phyloP scores from a whole-genome alignment of 352 stramenopile species.

The Phytophthora aleatoria region DNA sequence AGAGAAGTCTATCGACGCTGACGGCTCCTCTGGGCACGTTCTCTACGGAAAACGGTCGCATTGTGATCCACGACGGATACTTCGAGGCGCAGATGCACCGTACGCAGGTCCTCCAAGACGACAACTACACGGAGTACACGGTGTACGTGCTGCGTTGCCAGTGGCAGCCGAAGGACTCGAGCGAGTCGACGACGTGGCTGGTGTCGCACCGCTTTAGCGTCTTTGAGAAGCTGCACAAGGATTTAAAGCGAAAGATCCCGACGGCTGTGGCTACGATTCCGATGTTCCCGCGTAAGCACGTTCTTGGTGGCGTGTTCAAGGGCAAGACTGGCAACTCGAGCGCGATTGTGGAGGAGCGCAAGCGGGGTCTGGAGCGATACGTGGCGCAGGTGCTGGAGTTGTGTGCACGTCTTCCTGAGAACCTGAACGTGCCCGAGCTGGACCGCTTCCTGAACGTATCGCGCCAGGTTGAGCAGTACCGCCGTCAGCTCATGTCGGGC shows the following conservation, averaged over 20 bases:
- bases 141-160: slow-evolving; percentile 88
- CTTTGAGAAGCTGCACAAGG: slow-evolving; percentile 44
- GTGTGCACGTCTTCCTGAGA: slow-evolving; percentile 79
- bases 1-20: slow-evolving; percentile 62
- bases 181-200: slow-evolving; percentile 38
- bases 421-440: slow-evolving; percentile 82
- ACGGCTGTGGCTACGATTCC: slow-evolving; percentile 43
- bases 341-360: slow-evolving; percentile 86
- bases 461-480: slow-evolving; percentile 85
- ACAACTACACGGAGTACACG: slow-evolving; percentile 91
- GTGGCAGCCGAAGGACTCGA: slow-evolving; percentile 71
- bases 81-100: slow-evolving; percentile 87
- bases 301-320: slow-evolving; percentile 82
- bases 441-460: slow-evolving; percentile 89
- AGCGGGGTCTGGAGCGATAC: slow-evolving; percentile 82
- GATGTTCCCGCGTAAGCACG: slow-evolving; percentile 83
- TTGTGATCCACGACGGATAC: slow-evolving; percentile 87
- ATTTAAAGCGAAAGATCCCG: slow-evolving; percentile 41
- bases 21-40: slow-evolving; percentile 81
- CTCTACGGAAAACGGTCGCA: slow-evolving; percentile 71
- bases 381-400: slow-evolving; percentile 83
- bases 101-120: slow-evolving; percentile 86
- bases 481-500: slow-evolving; percentile 60
- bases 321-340: slow-evolving; percentile 88
- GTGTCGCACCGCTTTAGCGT: slow-evolving; percentile 44